Percentiles rank a stretch among this genome's conserved stretches.
These are phyloP conservation scores for Podospora appendiculata DNA, from an alignment of 495 filamentous ascomycete genomes.

Conservation along the genomic window DNA sequence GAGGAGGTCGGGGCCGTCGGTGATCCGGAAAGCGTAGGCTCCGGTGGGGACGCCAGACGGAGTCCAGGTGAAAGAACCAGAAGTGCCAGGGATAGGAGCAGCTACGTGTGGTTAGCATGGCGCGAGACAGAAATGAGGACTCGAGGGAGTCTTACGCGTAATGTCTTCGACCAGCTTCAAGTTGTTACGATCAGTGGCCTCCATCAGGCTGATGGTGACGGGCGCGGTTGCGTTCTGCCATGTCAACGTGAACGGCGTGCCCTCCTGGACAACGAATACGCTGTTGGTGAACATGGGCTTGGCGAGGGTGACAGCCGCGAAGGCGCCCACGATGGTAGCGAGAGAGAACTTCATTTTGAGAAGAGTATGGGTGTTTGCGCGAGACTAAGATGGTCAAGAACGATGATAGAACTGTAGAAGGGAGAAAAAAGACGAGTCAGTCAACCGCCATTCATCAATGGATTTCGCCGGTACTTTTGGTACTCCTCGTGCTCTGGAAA, in stretches of 20 bases:
- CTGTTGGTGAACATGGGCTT: slow-evolving; percentile 33
- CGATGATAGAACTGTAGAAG: neutral
- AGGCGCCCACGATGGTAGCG: slow-evolving; percentile 23
- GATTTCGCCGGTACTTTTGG: too few relatives aligned
- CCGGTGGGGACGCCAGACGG: slow-evolving; percentile 25
- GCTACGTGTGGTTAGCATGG: neutral
- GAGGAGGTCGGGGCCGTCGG: slow-evolving; percentile 16
- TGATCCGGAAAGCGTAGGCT: slow-evolving; percentile 38
- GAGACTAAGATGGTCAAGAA: neutral
- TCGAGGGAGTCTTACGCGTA: slow-evolving; percentile 14
- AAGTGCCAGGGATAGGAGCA: slow-evolving; percentile 23
- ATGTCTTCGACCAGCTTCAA: slow-evolving; percentile 28
- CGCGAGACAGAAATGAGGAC: neutral
- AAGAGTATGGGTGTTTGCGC: neutral
- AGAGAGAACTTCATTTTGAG: slow-evolving; percentile 39
- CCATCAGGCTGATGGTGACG: slow-evolving; percentile 32
- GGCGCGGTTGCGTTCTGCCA: slow-evolving; percentile 30
- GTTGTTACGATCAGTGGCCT: slow-evolving; percentile 18
- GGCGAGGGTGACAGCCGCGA: slow-evolving; percentile 32
- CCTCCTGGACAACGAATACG: slow-evolving; percentile 27
- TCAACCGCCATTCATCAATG: too few relatives aligned
- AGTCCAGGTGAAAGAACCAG: slow-evolving; percentile 27
- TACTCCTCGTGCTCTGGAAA: too few relatives aligned
- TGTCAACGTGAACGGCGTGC: slow-evolving; percentile 32
- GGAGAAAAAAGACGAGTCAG: too few relatives aligned